Evolutionary conservation across 139 green algal genomes (phyloP), one percentile per base, ranked within the genome.

Genomic region (Coccomyxa sp.): DNA sequence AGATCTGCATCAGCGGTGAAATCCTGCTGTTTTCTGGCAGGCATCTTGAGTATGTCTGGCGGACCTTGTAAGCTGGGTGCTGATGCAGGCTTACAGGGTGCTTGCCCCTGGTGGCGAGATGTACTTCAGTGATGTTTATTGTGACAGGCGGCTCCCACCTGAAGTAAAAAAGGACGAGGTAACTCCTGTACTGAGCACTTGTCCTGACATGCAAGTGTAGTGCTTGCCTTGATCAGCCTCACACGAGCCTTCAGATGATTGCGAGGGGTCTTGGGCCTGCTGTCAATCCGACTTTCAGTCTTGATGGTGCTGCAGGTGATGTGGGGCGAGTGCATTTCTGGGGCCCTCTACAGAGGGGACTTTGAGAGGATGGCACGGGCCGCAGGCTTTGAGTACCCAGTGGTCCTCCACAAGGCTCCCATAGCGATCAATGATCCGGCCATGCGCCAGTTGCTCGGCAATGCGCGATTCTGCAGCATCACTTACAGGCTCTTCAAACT

Each of bases 401-500:
- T 94, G 25, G 83, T 93, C n/a, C 85, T 98, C 32, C 86, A 82
- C 82, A 75, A 60, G 13, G 81, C 86, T 13, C 81, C 86, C 0
- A 95, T 98, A 59, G 84, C 87, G 18, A 88, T 99, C 21, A 85
- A 92, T 28, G 96, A 99, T 80, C 9, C 83, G 0, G 90, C 94
- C 76, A 88, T 99, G 31, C 67, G 79, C 58, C 82, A 85, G 10
- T 30, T 98, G 74, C 71, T 96, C 17, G 97, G 97, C 0, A 91
- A 97, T 15, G 94, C 96, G 0, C 89, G 79, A 17, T 99, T 99
- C 93, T 96, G 89, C 88, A 95, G 87, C 83, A 94, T 99, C 85
- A 99, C 97, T 14, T 98, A 97, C 86, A 90, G 95, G 38, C 88
- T 99, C 38, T 98, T 99, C 93, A 99, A 99, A 92, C 85, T 98